Conservation (phyloP, 1,284 basidiomycete species). For the Mixia osmundae region DNA sequence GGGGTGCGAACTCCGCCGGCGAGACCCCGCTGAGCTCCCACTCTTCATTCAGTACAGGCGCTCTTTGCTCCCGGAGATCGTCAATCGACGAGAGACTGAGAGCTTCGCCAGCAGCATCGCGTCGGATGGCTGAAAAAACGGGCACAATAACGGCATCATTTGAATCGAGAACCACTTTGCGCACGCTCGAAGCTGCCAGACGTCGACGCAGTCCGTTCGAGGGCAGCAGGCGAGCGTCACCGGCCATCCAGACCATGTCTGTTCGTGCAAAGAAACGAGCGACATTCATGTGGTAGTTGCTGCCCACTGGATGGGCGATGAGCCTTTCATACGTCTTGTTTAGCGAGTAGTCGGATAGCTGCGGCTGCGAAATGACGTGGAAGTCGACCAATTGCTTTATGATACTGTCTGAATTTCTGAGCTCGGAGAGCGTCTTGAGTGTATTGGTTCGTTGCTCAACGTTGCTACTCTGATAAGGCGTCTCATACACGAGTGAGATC, state of each 20-base stretch:
- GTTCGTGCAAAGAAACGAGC: slow-evolving; percentile 19
- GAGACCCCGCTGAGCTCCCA: slow-evolving; percentile 7
- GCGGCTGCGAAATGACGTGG: slow-evolving; percentile 14
- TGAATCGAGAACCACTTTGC: slow-evolving; percentile 13
- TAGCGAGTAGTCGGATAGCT: slow-evolving; percentile 8
- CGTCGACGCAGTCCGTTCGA: slow-evolving; percentile 10
- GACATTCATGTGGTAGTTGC: slow-evolving; percentile 19
- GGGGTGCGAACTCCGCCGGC: slow-evolving; percentile 9
- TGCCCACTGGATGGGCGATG: slow-evolving; percentile 15
- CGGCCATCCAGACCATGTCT: slow-evolving; percentile 17
- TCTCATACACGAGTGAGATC: slow-evolving; percentile 17
- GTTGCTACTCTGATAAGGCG: slow-evolving; percentile 10
- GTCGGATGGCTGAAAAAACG: slow-evolving; percentile 14
- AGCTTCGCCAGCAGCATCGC: slow-evolving; percentile 8
- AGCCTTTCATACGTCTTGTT: slow-evolving; percentile 16
- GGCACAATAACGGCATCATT: slow-evolving; percentile 18
- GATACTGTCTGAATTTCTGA: slow-evolving; percentile 12
- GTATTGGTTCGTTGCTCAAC: slow-evolving; percentile 4
- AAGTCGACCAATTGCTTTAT: slow-evolving; percentile 16
- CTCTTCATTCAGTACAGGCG: slow-evolving; percentile 7
- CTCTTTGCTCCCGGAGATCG: too few species aligned
- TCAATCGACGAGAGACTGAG: too few species aligned
- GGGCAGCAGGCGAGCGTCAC: slow-evolving; percentile 17
- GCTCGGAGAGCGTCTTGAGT: slow-evolving; percentile 8
- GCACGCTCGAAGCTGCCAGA: slow-evolving; percentile 8